Evolutionary conservation across 306 rosid species (phyloP).

Genomic region (Vicia villosa): DNA sequence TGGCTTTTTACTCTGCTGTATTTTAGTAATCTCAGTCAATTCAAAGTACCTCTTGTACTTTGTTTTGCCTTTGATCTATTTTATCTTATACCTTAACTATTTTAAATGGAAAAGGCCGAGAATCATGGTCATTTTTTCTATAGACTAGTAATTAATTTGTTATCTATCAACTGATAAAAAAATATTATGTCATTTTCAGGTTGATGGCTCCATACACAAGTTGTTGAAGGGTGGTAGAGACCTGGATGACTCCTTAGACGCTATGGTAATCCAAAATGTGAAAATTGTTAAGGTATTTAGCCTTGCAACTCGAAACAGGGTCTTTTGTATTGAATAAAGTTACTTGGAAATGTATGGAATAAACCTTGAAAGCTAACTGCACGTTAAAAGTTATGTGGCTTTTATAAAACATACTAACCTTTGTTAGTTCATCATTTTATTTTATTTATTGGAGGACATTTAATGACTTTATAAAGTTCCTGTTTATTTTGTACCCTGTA

Average conservation of each 20-base stretch:
- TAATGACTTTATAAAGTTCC: neutral
- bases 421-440: conserved; percentile 15
- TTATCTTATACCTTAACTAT: conserved; percentile 22
- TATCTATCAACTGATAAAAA: conserved; percentile 18
- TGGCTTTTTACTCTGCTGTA: too few relatives aligned
- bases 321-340: conserved; percentile 33
- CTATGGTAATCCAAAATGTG: conserved; percentile 76
- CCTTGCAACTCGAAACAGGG: conserved; percentile 33
- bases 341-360: conserved; percentile 1
- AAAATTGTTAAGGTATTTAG: conserved; percentile 75
- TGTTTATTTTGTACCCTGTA: neutral
- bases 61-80: too few relatives aligned
- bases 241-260: conserved; percentile 66
- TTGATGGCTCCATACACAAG: conserved; percentile 58
- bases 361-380: conserved; percentile 19
- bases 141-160: conserved; percentile 13
- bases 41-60: too few relatives aligned
- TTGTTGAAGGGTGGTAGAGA: conserved; percentile 73
- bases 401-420: conserved; percentile 21
- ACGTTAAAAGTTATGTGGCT: neutral
- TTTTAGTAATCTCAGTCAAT: too few relatives aligned
- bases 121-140: conserved; percentile 7
- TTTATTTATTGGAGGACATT: neutral
- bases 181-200: conserved; percentile 48
- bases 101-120: conserved; percentile 20